Evolutionary conservation across 768 basidiomycete genomes (phyloP).

Genomic region (Xerocomus brunneocitrinus): DNA sequence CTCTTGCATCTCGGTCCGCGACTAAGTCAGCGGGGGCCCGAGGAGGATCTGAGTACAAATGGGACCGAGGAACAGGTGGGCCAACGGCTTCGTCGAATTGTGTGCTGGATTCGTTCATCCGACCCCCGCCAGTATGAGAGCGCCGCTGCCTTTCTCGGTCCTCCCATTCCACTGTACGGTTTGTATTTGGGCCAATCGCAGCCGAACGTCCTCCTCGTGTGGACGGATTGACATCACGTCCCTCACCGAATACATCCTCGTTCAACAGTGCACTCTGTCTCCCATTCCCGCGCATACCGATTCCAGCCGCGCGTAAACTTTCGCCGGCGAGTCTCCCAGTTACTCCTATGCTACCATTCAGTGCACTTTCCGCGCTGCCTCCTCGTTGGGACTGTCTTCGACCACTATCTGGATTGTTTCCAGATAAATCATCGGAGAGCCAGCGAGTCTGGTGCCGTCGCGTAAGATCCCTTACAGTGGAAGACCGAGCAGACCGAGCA

Average conservation of each 20-base stretch:
- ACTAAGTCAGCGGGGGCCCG: slow-evolving; percentile 13
- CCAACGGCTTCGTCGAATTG: slow-evolving; percentile 16
- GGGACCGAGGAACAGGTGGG: slow-evolving; percentile 16
- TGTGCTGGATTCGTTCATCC: slow-evolving; percentile 21
- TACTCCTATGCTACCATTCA: slow-evolving; percentile 40
- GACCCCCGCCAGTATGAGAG: slow-evolving; percentile 17
- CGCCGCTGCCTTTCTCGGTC: slow-evolving; percentile 21
- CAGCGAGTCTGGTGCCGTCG: slow-evolving; percentile 50
- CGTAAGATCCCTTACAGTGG: slow-evolving; percentile 46
- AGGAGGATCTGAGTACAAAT: slow-evolving; percentile 25
- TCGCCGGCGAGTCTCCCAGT: slow-evolving; percentile 59
- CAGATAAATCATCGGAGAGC: slow-evolving; percentile 46
- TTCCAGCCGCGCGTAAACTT: slow-evolving; percentile 65
- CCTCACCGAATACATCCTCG: slow-evolving; percentile 36
- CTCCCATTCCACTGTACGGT: slow-evolving; percentile 22
- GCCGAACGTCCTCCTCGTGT: slow-evolving; percentile 16
- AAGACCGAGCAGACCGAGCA: slow-evolving; percentile 34
- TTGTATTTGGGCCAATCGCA: slow-evolving; percentile 1
- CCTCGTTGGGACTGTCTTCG: slow-evolving; percentile 53
- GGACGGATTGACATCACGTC: slow-evolving; percentile 16
- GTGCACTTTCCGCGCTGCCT: slow-evolving; percentile 68
- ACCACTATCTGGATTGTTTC: slow-evolving; percentile 32
- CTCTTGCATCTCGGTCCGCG: slow-evolving; percentile 20
- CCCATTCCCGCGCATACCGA: slow-evolving; percentile 38
- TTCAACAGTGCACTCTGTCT: slow-evolving; percentile 24